These are phyloP conservation scores for Aspergillus novofumigatus DNA, from an alignment of 2,329 filamentous ascomycete species.

Conservation along the genomic window DNA sequence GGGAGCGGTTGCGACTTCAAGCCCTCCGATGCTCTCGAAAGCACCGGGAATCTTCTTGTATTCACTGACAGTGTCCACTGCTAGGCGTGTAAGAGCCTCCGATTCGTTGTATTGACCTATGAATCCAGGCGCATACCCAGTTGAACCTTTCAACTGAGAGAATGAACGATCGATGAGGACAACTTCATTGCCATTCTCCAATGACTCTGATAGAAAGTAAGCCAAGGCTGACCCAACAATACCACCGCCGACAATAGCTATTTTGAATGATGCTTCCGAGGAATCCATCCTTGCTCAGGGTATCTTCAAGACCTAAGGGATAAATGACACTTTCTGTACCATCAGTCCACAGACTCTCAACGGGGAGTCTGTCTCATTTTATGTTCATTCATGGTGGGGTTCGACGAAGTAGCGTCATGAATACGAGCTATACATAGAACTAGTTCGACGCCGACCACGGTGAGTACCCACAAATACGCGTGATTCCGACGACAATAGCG, in stretches of 20 bases:
- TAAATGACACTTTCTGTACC: background rate
- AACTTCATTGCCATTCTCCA: constrained; percentile 12
- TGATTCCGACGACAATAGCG: background rate
- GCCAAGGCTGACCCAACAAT: constrained; percentile 34
- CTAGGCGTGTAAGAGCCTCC: constrained; percentile 26
- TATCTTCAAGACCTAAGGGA: background rate
- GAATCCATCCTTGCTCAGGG: background rate
- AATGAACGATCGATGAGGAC: constrained; percentile 26
- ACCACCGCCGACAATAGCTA: constrained; percentile 28
- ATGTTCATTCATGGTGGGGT: background rate
- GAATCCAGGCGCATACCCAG: constrained; percentile 32
- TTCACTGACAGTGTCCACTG: constrained; percentile 27
- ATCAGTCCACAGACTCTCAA: background rate
- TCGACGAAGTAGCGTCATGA: background rate
- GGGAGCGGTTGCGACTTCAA: constrained; percentile 21
- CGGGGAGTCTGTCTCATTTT: background rate
- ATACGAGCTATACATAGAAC: background rate
- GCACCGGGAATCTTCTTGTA: constrained; percentile 25
- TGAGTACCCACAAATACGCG: background rate
- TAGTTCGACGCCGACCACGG: background rate
- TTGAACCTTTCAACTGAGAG: constrained; percentile 25
- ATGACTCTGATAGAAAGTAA: constrained; percentile 23
- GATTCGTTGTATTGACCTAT: constrained; percentile 35
- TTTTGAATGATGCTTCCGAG: constrained; percentile 5
- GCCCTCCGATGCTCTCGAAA: constrained; percentile 24